Conservation (phyloP, 129 eudicot species). For the Logfia minima region DNA sequence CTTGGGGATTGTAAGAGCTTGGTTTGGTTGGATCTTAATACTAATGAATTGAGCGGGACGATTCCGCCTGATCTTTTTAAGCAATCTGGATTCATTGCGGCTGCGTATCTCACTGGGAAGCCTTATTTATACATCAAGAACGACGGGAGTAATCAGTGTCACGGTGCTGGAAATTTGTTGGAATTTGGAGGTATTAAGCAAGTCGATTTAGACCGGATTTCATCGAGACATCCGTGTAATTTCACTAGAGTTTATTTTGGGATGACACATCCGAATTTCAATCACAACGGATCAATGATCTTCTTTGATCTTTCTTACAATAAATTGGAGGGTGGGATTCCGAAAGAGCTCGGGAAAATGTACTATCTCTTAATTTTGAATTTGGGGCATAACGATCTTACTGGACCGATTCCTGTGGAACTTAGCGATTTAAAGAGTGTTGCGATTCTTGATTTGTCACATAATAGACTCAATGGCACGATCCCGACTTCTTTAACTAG, state of each 20-base stretch:
- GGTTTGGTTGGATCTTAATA: slow-evolving; percentile 92
- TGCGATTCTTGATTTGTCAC: slow-evolving; percentile 82
- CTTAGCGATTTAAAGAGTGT: slow-evolving; percentile 63
- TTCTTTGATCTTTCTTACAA: slow-evolving; percentile 84
- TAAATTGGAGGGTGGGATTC: slow-evolving; percentile 73
- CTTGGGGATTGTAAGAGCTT: slow-evolving; percentile 81
- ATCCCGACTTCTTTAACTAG: slow-evolving; percentile 68
- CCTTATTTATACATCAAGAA: slow-evolving; percentile 77
- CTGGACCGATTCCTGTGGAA: slow-evolving; percentile 82
- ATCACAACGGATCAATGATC: slow-evolving; percentile 92
- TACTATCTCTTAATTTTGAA: slow-evolving; percentile 64
- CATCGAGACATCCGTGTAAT: slow-evolving; percentile 70
- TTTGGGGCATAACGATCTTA: slow-evolving; percentile 77
- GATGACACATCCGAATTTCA: slow-evolving; percentile 73
- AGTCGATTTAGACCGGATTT: slow-evolving; percentile 63
- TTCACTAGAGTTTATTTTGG: slow-evolving; percentile 71
- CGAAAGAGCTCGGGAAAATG: slow-evolving; percentile 89
- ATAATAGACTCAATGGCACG: slow-evolving; percentile 66
- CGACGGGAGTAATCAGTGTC: slow-evolving; percentile 82
- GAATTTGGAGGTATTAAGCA: slow-evolving; percentile 82
- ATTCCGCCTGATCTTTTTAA: slow-evolving; percentile 77
- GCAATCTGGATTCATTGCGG: slow-evolving; percentile 81
- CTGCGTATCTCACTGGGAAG: slow-evolving; percentile 60
- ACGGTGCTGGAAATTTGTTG: slow-evolving; percentile 90
- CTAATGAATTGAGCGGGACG: slow-evolving; percentile 64